Base-by-base conservation (phyloP, 2,329 filamentous ascomycete genomes). In the Fusarium stilboides region DNA sequence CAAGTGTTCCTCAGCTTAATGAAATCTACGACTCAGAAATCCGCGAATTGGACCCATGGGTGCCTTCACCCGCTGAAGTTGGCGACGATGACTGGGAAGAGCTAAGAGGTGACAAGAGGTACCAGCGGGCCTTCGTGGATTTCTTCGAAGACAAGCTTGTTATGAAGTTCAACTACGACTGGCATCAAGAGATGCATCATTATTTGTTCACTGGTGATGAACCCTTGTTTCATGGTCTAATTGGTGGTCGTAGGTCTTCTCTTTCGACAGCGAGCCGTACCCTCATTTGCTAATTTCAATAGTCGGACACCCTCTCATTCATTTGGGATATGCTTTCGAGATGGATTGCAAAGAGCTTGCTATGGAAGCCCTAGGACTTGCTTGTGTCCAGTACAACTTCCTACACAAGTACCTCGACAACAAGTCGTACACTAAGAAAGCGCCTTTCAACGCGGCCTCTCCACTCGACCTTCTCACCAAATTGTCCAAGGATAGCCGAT, bases 91-190 rank as follows among this genome's bases (percentile, higher is more conserved):
- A 99, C 77, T 99, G 96, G 95, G 86, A 90, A 68, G 91, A 95
- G 59, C 96, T 89, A 74, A 79, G 98, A 33, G 94, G 95, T 22
- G 89, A 94, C 77, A 87, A 86, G 73, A 88, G 84, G 66, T 98
- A 97, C 76, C 94, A 99, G 80, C 88, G 95, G 62, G 95, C 94
- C 1, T 99, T 91, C 76, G 85, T 99, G 57, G 94, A 99, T 78
- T 98, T 96, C 77, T 98, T 97, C 76, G 96, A 99, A 78, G 96
- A 99, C 77, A 89, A 94, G 74, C 84, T 98, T 31, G 94, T 93
- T 5, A 82, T 88, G 78, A 82, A 83, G 28, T 88, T 90, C 73
- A 85, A 89, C 36, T 98, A 98, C 77, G 88, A 97, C 76, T 98
- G 96, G 93, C 92, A 91, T 76, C 84, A 85, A 54, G 88, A 97